Conservation (phyloP, 73 alveolate genomes). For the Breviolum minutum region DNA sequence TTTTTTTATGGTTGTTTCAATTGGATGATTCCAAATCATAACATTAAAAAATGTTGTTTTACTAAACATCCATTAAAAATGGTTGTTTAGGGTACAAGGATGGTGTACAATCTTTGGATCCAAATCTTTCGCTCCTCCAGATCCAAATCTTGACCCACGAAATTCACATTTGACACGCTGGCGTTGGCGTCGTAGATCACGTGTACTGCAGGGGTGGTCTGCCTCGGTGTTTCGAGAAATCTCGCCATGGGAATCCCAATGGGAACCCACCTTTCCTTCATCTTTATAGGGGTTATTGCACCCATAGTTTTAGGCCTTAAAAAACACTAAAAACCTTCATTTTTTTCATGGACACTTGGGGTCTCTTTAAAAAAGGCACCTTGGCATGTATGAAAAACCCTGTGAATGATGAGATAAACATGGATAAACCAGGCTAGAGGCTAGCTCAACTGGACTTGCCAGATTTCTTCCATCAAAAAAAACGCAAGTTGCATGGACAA, state of each 20-base stretch:
- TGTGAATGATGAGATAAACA: no score
- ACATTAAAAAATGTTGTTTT: no score
- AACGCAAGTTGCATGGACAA: no score
- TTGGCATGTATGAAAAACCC: neutral
- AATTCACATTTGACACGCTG: slow-evolving; percentile 83
- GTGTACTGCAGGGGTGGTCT: slow-evolving; percentile 67
- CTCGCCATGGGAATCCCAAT: neutral
- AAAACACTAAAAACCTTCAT: neutral
- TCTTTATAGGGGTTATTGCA: neutral
- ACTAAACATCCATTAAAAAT: no score
- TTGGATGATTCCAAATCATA: no score
- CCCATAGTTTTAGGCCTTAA: neutral
- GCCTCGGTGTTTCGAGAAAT: neutral
- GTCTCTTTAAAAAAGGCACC: neutral
- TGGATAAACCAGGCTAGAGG: no score
- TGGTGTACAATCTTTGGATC: neutral
- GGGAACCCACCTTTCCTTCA: neutral
- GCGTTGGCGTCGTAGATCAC: slow-evolving; percentile 77
- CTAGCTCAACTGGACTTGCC: no score
- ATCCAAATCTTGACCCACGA: slow-evolving; percentile 84
- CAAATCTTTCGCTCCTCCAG: slow-evolving; percentile 7
- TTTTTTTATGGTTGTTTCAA: no score
- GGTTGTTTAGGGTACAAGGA: no score
- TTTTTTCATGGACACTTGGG: neutral
- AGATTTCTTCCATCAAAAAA: no score